These are phyloP conservation scores for Hawksworthiomyces lignivorus DNA, from an alignment of 2,329 filamentous ascomycete species.

Conservation along the genomic window DNA sequence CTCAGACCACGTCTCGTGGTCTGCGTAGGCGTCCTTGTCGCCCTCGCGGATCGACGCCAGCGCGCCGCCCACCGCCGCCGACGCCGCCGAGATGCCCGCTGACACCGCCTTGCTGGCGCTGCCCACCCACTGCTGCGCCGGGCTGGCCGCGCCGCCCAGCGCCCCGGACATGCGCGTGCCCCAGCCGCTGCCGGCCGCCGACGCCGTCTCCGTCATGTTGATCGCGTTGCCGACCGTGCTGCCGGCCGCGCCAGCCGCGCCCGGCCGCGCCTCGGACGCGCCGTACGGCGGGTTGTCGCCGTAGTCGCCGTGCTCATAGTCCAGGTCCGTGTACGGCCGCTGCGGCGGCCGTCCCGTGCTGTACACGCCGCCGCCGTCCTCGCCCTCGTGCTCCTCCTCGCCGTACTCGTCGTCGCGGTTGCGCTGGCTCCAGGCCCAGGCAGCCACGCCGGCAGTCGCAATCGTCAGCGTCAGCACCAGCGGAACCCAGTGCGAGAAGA, in stretches of 20 bases:
- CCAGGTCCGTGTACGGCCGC: conserved; percentile 21
- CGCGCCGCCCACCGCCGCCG: conserved; percentile 73
- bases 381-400: conserved; percentile 47
- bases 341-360: neutral
- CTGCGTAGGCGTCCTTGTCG: conserved; percentile 69
- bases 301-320: conserved; percentile 41
- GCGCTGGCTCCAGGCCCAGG: conserved; percentile 92
- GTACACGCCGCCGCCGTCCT: conserved; percentile 31
- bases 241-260: conserved; percentile 13
- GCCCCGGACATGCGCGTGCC: conserved; percentile 73
- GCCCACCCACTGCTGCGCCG: conserved; percentile 82
- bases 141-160: conserved; percentile 73
- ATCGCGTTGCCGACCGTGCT: conserved; percentile 13
- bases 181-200: conserved; percentile 50
- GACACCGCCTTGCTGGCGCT: conserved; percentile 73
- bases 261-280: conserved; percentile 20
- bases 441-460: conserved; percentile 76
- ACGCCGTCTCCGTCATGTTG: conserved; percentile 17
- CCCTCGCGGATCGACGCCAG: conserved; percentile 79
- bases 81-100: conserved; percentile 74
- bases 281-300: conserved; percentile 45
- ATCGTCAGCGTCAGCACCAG: conserved; percentile 79
- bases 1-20: conserved; percentile 88
- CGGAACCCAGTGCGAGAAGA: conserved; percentile 81
- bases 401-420: conserved; percentile 64